A percentile compares a stretch with the other conserved stretches of the same genome.
phyloP scores from a whole-genome alignment of 2,329 filamentous ascomycete species.

The Paecilomyces variotii region DNA sequence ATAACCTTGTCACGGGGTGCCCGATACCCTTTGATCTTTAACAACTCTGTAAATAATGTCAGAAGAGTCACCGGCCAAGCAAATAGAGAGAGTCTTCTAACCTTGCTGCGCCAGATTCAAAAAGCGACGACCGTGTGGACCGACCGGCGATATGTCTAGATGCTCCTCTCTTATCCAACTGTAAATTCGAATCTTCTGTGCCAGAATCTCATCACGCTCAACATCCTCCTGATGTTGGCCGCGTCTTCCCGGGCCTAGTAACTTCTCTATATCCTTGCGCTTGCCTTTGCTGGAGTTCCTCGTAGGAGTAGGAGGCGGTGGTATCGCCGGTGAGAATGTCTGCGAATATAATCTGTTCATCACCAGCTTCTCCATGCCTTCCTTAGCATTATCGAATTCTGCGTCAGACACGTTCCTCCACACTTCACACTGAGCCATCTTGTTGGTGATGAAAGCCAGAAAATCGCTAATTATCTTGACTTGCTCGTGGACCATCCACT shows the following conservation, averaged over 20 bases:
- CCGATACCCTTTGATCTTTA: slow-evolving; percentile 94
- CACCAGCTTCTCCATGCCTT: slow-evolving; percentile 98
- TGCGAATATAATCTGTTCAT: slow-evolving; percentile 97
- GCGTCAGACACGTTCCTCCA: slow-evolving; percentile 94
- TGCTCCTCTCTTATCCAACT: slow-evolving; percentile 91
- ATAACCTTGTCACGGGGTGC: slow-evolving; percentile 98
- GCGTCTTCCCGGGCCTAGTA: slow-evolving; percentile 70
- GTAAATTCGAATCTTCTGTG: slow-evolving; percentile 96
- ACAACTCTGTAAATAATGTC: slow-evolving; percentile 56
- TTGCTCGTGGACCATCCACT: slow-evolving; percentile 99
- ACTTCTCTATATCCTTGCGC: slow-evolving; percentile 59
- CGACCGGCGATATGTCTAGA: slow-evolving; percentile 79
- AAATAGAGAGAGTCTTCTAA: slow-evolving; percentile 23
- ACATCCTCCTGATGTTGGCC: slow-evolving; percentile 98
- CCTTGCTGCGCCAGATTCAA: slow-evolving; percentile 82
- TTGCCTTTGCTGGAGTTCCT: slow-evolving; percentile 53
- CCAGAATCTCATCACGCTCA: slow-evolving; percentile 88
- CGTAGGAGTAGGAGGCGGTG: slow-evolving; percentile 63
- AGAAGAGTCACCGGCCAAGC: slow-evolving; percentile 2
- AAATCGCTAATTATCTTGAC: slow-evolving; percentile 99
- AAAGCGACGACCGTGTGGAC: slow-evolving; percentile 81
- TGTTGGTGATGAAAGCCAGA: slow-evolving; percentile 90
- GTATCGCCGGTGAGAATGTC: slow-evolving; percentile 91
- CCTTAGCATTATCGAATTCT: slow-evolving; percentile 95
- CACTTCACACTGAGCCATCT: slow-evolving; percentile 95